Base-by-base conservation (phyloP, 2,329 filamentous ascomycete genomes). In the Cladorrhinum sp. region DNA sequence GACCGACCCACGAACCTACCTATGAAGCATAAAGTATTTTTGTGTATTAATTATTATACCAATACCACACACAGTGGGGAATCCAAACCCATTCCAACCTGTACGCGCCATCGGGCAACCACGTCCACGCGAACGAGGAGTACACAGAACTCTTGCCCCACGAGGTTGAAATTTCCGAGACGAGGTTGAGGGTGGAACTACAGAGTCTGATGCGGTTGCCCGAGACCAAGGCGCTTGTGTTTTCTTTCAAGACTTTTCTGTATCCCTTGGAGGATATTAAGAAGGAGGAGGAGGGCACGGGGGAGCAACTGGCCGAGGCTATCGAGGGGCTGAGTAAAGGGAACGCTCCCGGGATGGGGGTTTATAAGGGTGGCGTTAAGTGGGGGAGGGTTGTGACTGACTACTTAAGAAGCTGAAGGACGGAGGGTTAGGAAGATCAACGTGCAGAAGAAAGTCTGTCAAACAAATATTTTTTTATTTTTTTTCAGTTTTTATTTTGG, bases 161-260 rank as follows among this genome's bases (percentile, higher is more conserved):
- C 26, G 60, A 73, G 2, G 72, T 51, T 78, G 75, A 69, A 74
- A 6, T 72, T 70, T 80, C 4, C 74, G 80, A 24, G n/a, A 23
- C 26, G 60, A 73, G 2, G 72, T 51, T 78, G 75, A 69, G 80
- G 24, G 76, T 80, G 28, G 82, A 86, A 68, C 72, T 82, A 14
- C 82, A 85, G 66, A 81, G 80, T 0, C 64, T 84, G 28, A 80
- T 75, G 1, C 75, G 82, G 1, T 73, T 85, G 7, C 81, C 81
- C 0, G 66, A 73, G 59, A 80, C 78, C 0, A 68, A 69, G 2
- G 77, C 79, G 0, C 69, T 84, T 1, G 67, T 84, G 12, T 85
- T 85, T 68, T 81, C 80, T 9, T 82, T 85, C 73, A 84, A 84
- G 71, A 83, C 82, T 0, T 82, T 82, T 60, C 61, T 83, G 16